Percentiles rank a stretch among this genome's conserved stretches.
Evolutionary conservation across 1,139 yeast species (phyloP).

Genomic region (Candida glucosophila): DNA sequence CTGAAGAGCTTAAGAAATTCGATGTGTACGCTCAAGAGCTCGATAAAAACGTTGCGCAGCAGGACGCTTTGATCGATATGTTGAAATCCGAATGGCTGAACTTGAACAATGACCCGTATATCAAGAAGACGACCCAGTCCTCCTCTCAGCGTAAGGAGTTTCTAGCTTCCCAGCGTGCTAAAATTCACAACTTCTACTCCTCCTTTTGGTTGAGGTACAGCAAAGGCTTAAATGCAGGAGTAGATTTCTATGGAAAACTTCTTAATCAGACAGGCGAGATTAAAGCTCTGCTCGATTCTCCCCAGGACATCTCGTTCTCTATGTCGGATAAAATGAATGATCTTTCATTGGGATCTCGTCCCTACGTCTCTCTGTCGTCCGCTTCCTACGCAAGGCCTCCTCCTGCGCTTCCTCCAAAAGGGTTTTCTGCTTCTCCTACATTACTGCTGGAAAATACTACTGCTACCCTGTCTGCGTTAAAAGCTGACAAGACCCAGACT

Average conservation of each 20-base stretch:
- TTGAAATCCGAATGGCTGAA: constrained; percentile 52
- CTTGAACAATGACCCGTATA: constrained; percentile 39
- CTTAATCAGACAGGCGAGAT: constrained; percentile 34
- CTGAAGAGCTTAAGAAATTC: constrained; percentile 71
- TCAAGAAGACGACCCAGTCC: constrained; percentile 29
- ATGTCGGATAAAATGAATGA: no score
- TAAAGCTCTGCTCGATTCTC: constrained; percentile 7
- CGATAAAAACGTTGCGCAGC: constrained; percentile 59
- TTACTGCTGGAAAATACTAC: neutral
- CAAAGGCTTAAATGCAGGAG: constrained; percentile 54
- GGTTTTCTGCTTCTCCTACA: constrained; percentile 1
- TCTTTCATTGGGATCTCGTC: neutral
- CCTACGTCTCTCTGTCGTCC: neutral
- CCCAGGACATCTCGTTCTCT: neutral
- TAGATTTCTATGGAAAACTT: constrained; percentile 53
- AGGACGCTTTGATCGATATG: constrained; percentile 45
- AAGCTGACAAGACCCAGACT: neutral
- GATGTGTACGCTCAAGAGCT: constrained; percentile 60
- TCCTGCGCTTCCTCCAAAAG: constrained; percentile 6
- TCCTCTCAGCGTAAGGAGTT: constrained; percentile 20
- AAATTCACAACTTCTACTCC: constrained; percentile 39
- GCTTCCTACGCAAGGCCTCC: constrained; percentile 3
- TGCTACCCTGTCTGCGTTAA: neutral
- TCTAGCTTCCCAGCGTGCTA: constrained; percentile 20
- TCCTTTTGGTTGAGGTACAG: constrained; percentile 54